Base-by-base conservation (phyloP, 805 yeast species). In the Yamadazyma sp. region DNA sequence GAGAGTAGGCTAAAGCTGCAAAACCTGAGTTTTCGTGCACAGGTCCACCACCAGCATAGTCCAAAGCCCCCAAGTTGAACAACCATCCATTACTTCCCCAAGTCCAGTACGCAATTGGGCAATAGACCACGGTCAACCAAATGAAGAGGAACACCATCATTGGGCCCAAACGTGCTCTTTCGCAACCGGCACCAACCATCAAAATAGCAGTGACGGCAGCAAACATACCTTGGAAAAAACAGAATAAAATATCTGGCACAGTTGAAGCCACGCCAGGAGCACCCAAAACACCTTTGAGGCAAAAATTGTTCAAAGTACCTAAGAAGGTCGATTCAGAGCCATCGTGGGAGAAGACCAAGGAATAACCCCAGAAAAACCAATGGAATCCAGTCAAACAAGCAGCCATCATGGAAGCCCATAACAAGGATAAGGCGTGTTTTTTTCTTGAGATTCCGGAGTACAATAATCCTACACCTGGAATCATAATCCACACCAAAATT, bases 301-400 rank as follows among this genome's bases (percentile, higher is more conserved):
- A 82, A 58, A 91, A 88, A 64, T 86, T 82, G 52, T 75, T 75
- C 58, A 91, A 70, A 44, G 87, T 77, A 40, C 99, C 99, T 49
- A 88, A 71, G 63, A 89, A 84, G 13, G 68, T 73, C 10, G 86
- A 75, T 26, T 62, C 60, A 32, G 78, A 75, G 39, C 75, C 69
- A 41, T 72, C 66, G 57, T 82, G 86, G 17, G 91, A 73, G 59
- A 91, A 91, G 13, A 88, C 82, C 41, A 93, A 73, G 10, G 97
- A 86, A 64, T 85, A 91, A 46, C 98, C 99, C 96, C 97, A 89
- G 71, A 89, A 90, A 65, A 89, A 93, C 98, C 99, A 91, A 62
- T 93, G 96, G 77, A 93, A 88, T 1, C 84, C 66, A 6, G 89
- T 80, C 21, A 91, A 69, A 49, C 93, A 81, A 14, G 80, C 80